Base-by-base conservation (phyloP, 2,329 filamentous ascomycete species). In the Escovopsis sp. region DNA sequence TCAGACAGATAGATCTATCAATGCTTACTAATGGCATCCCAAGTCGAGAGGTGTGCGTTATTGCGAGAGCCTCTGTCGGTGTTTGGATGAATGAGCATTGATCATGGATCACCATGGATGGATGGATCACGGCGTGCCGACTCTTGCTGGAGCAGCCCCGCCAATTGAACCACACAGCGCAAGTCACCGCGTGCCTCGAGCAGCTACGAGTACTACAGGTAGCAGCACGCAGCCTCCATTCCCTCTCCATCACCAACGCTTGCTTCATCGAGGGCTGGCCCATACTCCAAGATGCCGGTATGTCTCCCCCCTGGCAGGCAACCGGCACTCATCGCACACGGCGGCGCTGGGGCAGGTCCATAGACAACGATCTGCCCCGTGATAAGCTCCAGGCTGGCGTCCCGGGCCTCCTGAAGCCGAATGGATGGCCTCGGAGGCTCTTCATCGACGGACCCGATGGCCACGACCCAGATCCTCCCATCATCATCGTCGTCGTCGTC, bases 271-370 rank as follows among this genome's bases (percentile, higher is more conserved):
- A 47, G 47, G 19, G 45, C 45, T 43, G 46, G 34, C 46, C 49
- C 38, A 46, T 40, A 49, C 45, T 53, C 55, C 62, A 68, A 61
- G 51, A 70, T 69, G 67, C 66, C 66, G 58, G 67, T 69, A 65
- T 40, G 66, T 59, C 41, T 39, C 15, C 15, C 15, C 15, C 15
- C 15, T 15, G 15, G 15, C 15, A 15, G 15, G 15, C 15, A 15
- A 15, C 15, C 2, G 15, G 15, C 15, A 15, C 15, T 15, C 15
- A 15, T 15, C 15, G 15, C 15, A 15, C 15, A 15, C 15, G 15
- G 15, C 15, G 15, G 15, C 15, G 15, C 15, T 15, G 15, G 15
- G 15, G 15, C 15, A 15, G 15, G 15, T 15, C 15, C 15, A 15
- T 15, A 15, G 15, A 15, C 15, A 2, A 15, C 15, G 15, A 15